Evolutionary conservation across 108 stramenopile species (phyloP).

Genomic region (Stephanodiscus minutulus): DNA sequence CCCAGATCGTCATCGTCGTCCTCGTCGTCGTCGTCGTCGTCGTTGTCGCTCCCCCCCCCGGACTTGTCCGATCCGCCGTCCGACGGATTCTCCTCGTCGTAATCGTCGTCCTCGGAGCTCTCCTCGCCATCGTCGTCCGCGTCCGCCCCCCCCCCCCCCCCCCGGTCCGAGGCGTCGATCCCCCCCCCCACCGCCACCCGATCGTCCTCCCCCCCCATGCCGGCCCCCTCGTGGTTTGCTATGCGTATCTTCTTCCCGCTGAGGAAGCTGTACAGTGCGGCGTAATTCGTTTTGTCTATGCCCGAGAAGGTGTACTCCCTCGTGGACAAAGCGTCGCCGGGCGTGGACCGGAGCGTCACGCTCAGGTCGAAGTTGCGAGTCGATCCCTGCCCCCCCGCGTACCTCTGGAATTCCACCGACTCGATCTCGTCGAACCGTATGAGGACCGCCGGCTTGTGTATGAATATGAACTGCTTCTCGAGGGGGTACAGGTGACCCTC

Average conservation of each 20-base stretch:
- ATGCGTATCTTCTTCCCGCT: conserved; percentile 87
- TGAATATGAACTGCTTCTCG: conserved; percentile 99
- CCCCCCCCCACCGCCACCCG: conserved; percentile 8
- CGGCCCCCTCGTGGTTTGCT: conserved; percentile 85
- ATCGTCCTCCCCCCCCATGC: conserved; percentile 23
- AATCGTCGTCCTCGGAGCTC: conserved; percentile 67
- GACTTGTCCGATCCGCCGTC: conserved; percentile 56
- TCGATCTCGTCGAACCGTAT: conserved; percentile 98
- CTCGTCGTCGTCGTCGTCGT: conserved; percentile 57
- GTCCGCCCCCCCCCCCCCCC: conserved; percentile 52
- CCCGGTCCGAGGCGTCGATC: conserved; percentile 64
- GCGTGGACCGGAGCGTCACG: conserved; percentile 69
- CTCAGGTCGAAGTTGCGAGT: conserved; percentile 94
- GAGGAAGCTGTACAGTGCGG: conserved; percentile 85
- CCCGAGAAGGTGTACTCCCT: conserved; percentile 89
- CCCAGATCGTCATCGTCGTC: conserved; percentile 61
- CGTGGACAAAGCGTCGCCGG: conserved; percentile 52
- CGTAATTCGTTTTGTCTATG: conserved; percentile 90
- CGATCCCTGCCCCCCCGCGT: conserved; percentile 87
- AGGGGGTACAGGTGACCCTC: conserved; percentile 98
- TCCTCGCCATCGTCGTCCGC: conserved; percentile 39
- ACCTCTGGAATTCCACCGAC: conserved; percentile 95
- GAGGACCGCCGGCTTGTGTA: conserved; percentile 98
- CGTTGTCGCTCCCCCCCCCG: conserved; percentile 60
- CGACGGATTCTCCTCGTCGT: conserved; percentile 55